phyloP scores from a whole-genome alignment of 2,329 filamentous ascomycete species.

The Alternaria ethzedia region DNA sequence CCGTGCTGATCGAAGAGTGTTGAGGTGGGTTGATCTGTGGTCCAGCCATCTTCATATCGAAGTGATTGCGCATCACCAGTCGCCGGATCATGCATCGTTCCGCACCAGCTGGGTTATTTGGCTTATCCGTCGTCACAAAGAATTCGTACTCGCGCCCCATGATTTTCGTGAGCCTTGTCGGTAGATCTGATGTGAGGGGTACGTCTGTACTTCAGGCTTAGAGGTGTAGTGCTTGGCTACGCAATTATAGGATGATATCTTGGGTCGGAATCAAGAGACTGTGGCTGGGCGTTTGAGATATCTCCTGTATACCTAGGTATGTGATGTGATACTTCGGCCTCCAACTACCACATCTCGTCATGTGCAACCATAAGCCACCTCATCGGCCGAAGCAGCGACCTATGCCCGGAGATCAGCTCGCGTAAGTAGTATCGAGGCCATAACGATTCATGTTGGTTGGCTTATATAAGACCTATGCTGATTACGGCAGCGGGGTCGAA shows the following conservation, averaged over 20 bases:
- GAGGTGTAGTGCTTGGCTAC: no score
- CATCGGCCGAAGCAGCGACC: neutral
- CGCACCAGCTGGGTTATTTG: conserved; percentile 27
- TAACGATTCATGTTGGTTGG: neutral
- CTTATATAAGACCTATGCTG: conserved; percentile 12
- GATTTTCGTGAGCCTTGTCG: neutral
- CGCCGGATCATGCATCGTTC: conserved; percentile 31
- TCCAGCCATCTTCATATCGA: conserved; percentile 22
- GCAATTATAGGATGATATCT: neutral
- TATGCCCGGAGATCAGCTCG: neutral
- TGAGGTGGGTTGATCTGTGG: conserved; percentile 15
- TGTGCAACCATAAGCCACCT: neutral
- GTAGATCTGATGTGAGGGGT: neutral
- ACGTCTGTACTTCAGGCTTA: neutral
- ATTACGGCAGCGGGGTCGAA: conserved; percentile 19
- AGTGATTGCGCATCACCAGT: conserved; percentile 38
- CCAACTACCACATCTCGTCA: neutral
- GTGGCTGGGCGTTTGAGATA: neutral
- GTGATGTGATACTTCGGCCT: neutral
- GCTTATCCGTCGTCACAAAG: conserved; percentile 33
- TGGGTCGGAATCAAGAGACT: neutral
- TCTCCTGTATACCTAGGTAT: neutral
- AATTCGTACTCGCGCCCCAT: conserved; percentile 34
- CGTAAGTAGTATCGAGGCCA: neutral
- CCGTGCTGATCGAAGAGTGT: conserved; percentile 27